Conservation (phyloP, 1,284 basidiomycete species). For the Cerrena zonata region DNA sequence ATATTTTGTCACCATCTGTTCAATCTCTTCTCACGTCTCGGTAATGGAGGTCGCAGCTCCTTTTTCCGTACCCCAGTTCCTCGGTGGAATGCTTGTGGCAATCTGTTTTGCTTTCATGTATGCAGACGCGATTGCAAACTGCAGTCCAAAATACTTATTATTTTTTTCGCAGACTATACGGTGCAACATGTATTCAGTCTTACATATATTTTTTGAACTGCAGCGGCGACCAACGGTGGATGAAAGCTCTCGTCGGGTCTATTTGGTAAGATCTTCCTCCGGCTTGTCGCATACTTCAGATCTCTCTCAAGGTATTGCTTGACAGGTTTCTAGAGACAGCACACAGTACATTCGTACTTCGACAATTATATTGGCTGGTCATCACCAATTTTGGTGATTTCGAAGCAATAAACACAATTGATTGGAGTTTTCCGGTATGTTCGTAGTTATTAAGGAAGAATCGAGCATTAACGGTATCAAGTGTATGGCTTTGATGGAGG, state of each 20-base stretch:
- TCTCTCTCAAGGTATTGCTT: not conserved
- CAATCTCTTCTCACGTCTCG: too few species aligned
- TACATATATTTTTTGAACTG: constrained; percentile 3
- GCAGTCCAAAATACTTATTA: not conserved
- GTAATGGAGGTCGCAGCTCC: too few species aligned
- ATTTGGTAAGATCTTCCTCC: not conserved
- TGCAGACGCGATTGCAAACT: not conserved
- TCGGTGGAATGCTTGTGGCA: not conserved
- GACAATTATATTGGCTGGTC: not conserved
- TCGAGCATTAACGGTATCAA: not conserved
- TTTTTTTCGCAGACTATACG: constrained; percentile 1
- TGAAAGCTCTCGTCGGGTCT: not conserved
- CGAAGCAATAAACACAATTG: not conserved
- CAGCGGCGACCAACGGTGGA: not conserved
- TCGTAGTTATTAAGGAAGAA: not conserved
- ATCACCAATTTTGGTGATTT: constrained; percentile 1
- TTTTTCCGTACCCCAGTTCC: not conserved
- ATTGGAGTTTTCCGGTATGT: constrained; percentile 2
- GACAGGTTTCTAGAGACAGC: constrained; percentile 1
- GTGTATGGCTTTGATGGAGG: not conserved
- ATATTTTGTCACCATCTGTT: too few species aligned
- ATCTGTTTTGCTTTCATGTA: not conserved
- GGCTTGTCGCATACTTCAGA: not conserved
- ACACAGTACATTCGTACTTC: constrained; percentile 1
- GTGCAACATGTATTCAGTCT: not conserved